These are phyloP conservation scores for Fusarium pseudocircinatum DNA, from an alignment of 2,329 filamentous ascomycete species.

Conservation along the genomic window DNA sequence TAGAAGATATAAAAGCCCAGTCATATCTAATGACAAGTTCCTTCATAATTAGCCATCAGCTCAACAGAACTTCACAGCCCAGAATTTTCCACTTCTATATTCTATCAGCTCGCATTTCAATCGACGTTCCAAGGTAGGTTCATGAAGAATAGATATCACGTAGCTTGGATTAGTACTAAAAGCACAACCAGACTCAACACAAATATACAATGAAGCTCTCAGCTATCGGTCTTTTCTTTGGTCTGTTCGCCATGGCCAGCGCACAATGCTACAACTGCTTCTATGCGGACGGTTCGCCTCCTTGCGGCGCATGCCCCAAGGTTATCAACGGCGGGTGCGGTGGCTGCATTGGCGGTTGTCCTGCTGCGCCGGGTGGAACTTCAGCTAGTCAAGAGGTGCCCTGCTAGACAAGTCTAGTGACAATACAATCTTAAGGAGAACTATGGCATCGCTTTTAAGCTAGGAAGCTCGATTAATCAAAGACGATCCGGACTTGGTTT, in stretches of 20 bases:
- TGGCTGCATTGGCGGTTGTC: neutral
- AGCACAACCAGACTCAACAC: fast-evolving
- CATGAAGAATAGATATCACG: neutral
- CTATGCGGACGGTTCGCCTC: neutral
- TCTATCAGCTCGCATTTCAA: neutral
- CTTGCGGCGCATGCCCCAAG: neutral
- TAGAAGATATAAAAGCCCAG: neutral
- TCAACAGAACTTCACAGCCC: neutral
- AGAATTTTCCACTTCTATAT: fast-evolving
- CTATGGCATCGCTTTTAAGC: fast-evolving
- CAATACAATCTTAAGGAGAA: fast-evolving
- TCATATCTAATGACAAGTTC: neutral
- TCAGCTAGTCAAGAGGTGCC: neutral
- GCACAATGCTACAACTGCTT: neutral
- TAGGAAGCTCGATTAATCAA: neutral
- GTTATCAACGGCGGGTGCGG: neutral
- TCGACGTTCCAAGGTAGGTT: neutral
- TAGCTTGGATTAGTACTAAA: neutral
- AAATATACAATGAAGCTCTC: neutral
- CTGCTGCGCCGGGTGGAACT: neutral
- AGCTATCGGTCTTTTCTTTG: neutral
- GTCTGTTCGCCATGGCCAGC: neutral
- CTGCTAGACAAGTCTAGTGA: neutral
- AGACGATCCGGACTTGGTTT: neutral
- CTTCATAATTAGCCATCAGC: neutral